Conservation (phyloP, 768 basidiomycete genomes). For the Boletus coccyginus region DNA sequence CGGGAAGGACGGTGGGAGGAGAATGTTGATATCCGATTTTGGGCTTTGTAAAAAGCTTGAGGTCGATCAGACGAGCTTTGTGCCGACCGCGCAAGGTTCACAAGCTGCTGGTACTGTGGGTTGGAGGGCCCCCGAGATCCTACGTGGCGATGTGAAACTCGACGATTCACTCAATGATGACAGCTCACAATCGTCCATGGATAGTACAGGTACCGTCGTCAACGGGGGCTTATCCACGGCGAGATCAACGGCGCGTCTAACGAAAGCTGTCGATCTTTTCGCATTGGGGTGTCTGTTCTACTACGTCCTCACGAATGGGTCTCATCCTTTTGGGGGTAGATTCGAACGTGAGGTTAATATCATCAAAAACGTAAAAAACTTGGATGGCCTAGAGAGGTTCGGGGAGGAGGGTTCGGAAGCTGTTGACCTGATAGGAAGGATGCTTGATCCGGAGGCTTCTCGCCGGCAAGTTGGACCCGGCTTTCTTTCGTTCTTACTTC, state of each 20-base stretch:
- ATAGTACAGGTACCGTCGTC: slow-evolving; percentile 54
- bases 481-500: neutral
- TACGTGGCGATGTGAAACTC: slow-evolving; percentile 90
- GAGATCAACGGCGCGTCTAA: slow-evolving; percentile 60
- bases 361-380: slow-evolving; percentile 69
- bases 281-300: slow-evolving; percentile 95
- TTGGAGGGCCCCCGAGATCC: slow-evolving; percentile 96
- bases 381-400: slow-evolving; percentile 72
- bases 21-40: slow-evolving; percentile 96
- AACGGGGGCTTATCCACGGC: slow-evolving; percentile 15
- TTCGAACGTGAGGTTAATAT: slow-evolving; percentile 96
- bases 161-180: slow-evolving; percentile 71
- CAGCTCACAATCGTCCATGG: slow-evolving; percentile 62
- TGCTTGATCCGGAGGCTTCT: slow-evolving; percentile 77
- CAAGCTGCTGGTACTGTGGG: slow-evolving; percentile 93
- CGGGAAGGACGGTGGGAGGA: slow-evolving; percentile 45
- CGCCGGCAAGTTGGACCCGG: slow-evolving; percentile 55
- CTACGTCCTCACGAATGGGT: slow-evolving; percentile 85
- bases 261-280: slow-evolving; percentile 96
- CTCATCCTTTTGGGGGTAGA: slow-evolving; percentile 91
- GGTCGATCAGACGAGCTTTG: slow-evolving; percentile 92
- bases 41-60: slow-evolving; percentile 96
- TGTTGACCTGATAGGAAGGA: slow-evolving; percentile 68
- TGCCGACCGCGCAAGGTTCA: slow-evolving; percentile 87
- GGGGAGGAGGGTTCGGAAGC: slow-evolving; percentile 96